Percentiles rank a stretch among this genome's conserved stretches.
phyloP scores from a whole-genome alignment of 345 rosid species.

The Eucalyptus marginata region DNA sequence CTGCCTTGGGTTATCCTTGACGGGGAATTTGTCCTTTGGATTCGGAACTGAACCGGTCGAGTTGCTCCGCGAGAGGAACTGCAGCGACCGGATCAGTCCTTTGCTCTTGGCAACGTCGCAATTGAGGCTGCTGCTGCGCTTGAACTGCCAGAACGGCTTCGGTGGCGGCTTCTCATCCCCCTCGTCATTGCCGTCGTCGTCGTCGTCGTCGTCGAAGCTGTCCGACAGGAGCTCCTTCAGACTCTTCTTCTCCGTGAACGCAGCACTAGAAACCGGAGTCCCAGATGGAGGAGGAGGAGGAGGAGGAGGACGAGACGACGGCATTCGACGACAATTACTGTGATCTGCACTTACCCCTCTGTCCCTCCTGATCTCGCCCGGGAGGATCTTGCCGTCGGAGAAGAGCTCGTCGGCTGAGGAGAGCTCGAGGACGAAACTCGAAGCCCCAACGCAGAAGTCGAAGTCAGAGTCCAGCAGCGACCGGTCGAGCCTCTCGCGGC shows the following conservation, averaged over 20 bases:
- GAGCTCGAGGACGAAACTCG: constrained; percentile 28
- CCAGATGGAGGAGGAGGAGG: not conserved
- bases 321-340: not conserved
- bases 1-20: constrained; percentile 33
- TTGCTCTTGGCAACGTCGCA: constrained; percentile 41
- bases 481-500: constrained; percentile 40
- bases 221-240: constrained; percentile 57
- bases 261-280: not conserved
- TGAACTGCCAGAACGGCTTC: constrained; percentile 64
- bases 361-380: constrained; percentile 44
- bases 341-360: not conserved
- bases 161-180: constrained; percentile 3
- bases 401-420: constrained; percentile 87
- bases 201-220: constrained; percentile 18
- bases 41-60: constrained; percentile 78
- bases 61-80: constrained; percentile 70
- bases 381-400: constrained; percentile 77
- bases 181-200: constrained; percentile 2
- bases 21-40: constrained; percentile 19
- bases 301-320: not conserved
- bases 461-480: constrained; percentile 34
- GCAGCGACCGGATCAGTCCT: constrained; percentile 50
- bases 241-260: constrained; percentile 45
- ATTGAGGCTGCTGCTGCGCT: constrained; percentile 76
- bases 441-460: constrained; percentile 26